These are phyloP conservation scores for Ustilago shanxiensis DNA, from an alignment of 1,284 basidiomycete species.

Conservation along the genomic window DNA sequence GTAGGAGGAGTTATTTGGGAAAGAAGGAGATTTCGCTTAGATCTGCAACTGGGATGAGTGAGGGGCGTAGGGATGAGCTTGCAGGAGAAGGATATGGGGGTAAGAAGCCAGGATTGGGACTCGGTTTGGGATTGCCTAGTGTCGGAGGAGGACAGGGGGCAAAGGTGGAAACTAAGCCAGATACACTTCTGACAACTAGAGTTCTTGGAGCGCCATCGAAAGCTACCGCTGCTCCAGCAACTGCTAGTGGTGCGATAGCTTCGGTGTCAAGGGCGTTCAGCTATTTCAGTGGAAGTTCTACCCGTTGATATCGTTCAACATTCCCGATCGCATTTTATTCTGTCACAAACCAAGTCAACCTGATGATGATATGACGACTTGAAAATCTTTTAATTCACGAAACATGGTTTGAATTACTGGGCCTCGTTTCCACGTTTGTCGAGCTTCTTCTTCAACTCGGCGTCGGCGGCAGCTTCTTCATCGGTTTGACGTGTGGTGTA, in stretches of 20 bases:
- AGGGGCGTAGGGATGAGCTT: not conserved
- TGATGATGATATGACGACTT: not conserved
- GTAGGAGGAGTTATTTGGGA: constrained; percentile 47
- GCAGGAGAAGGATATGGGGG: not conserved
- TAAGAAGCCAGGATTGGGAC: constrained; percentile 23
- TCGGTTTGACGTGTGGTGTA: constrained; percentile 41
- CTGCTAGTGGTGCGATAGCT: constrained; percentile 36
- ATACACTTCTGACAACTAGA: constrained; percentile 39
- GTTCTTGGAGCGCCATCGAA: constrained; percentile 34
- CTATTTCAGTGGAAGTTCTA: constrained; percentile 34
- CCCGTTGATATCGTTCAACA: not conserved
- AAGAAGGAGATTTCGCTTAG: constrained; percentile 46
- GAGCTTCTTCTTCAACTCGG: constrained; percentile 49
- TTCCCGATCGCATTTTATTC: not conserved
- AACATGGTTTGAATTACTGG: constrained; percentile 10
- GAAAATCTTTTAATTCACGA: not conserved
- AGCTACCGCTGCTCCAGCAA: constrained; percentile 16
- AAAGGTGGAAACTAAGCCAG: constrained; percentile 15
- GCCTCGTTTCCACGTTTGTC: constrained; percentile 43
- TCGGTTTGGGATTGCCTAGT: constrained; percentile 29
- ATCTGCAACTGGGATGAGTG: constrained; percentile 6
- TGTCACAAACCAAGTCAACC: not conserved
- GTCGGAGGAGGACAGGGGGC: not conserved
- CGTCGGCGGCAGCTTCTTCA: constrained; percentile 25
- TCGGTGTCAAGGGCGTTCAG: constrained; percentile 43